phyloP scores from a whole-genome alignment of 345 rosid species.

The Gossypium rotundifolium region DNA sequence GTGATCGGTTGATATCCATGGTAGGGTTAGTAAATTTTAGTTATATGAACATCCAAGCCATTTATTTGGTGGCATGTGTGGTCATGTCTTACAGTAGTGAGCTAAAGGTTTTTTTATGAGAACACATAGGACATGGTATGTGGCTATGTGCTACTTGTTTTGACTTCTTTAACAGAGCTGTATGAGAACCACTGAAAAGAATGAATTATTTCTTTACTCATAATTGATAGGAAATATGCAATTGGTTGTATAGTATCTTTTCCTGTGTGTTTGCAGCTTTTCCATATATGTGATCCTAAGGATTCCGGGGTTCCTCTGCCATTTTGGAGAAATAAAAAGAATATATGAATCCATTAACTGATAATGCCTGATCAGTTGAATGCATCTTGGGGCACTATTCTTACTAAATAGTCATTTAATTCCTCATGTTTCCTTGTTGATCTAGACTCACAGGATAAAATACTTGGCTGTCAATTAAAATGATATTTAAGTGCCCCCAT shows the following conservation, averaged over 20 bases:
- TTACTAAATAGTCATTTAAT: too few species aligned
- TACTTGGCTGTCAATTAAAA: conserved; percentile 1
- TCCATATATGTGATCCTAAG: not conserved
- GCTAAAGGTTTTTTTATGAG: not conserved
- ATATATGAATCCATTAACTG: not conserved
- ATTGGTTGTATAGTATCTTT: not conserved
- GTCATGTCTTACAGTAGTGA: not conserved
- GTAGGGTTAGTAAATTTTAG: not conserved
- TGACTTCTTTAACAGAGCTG: not conserved
- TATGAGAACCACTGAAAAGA: not conserved
- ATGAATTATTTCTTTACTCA: not conserved
- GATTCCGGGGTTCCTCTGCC: not conserved
- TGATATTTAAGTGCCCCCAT: not conserved
- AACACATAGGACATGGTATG: too few species aligned
- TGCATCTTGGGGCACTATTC: not conserved
- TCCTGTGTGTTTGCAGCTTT: not conserved
- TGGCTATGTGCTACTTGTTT: not conserved
- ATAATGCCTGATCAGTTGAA: not conserved
- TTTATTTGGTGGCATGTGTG: not conserved
- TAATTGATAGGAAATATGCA: not conserved
- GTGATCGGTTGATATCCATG: not conserved
- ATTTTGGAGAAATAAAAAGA: not conserved
- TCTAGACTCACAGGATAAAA: not conserved
- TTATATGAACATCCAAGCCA: not conserved
- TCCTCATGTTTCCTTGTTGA: not conserved